Conservation (phyloP, 257 asterid species). For the Rauvolfia tetraphylla region DNA sequence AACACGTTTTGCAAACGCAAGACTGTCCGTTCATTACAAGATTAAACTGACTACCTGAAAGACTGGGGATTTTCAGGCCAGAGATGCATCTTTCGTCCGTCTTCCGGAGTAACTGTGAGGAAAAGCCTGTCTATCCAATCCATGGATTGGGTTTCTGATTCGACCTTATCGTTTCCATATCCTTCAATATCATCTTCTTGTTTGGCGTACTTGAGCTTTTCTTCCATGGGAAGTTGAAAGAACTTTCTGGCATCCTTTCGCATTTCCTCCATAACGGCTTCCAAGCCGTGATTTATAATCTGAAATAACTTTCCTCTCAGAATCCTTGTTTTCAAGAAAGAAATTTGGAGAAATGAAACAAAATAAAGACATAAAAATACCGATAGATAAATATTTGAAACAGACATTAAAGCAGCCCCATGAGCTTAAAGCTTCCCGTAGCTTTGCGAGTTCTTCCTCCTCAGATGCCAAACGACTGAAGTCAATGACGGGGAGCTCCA, state of each 20-base stretch:
- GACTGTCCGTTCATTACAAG: background rate
- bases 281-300: slow-evolving; percentile 57
- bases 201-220: slow-evolving; percentile 42
- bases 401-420: slow-evolving; percentile 64
- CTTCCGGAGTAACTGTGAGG: slow-evolving; percentile 36
- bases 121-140: slow-evolving; percentile 57
- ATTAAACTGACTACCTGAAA: slow-evolving; percentile 28
- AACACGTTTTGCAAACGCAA: background rate
- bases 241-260: slow-evolving; percentile 28
- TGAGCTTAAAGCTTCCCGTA: slow-evolving; percentile 41
- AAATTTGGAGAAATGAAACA: background rate
- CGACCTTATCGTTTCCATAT: slow-evolving; percentile 48
- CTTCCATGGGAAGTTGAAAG: slow-evolving; percentile 37
- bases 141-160: slow-evolving; percentile 39
- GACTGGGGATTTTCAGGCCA: slow-evolving; percentile 55
- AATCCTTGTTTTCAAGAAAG: background rate
- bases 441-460: slow-evolving; percentile 33
- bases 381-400: background rate
- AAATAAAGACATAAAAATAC: too few relatives aligned
- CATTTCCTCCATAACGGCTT: slow-evolving; percentile 33
- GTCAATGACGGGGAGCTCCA: slow-evolving; percentile 40
- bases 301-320: slow-evolving; percentile 8
- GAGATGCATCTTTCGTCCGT: slow-evolving; percentile 25
- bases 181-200: slow-evolving; percentile 37
- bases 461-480: slow-evolving; percentile 20